These are phyloP conservation scores for Craspedostauros australis DNA, from an alignment of 108 stramenopile species.

Conservation along the genomic window DNA sequence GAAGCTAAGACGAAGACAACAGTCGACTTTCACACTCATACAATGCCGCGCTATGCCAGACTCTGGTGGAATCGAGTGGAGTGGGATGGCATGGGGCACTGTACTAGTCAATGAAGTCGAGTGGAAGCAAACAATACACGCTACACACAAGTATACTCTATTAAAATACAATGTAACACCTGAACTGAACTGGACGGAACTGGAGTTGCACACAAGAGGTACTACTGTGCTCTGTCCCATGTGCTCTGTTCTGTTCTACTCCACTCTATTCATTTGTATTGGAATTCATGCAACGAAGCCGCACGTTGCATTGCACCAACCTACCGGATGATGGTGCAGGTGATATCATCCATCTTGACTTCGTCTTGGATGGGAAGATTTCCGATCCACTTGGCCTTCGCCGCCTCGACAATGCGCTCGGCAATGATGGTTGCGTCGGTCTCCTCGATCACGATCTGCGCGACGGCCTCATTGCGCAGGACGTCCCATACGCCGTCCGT, in stretches of 20 bases:
- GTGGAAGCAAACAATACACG: too few species aligned
- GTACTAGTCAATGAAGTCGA: too few species aligned
- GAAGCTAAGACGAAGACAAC: too few species aligned
- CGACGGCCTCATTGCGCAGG: not conserved
- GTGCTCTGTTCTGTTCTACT: not conserved
- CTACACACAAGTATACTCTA: too few species aligned
- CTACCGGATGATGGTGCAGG: conserved; percentile 2
- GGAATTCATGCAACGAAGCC: not conserved
- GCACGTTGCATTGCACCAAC: not conserved
- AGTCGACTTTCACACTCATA: too few species aligned
- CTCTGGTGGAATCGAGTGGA: too few species aligned
- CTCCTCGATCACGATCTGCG: not conserved
- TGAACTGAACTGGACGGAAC: too few species aligned
- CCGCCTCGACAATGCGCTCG: not conserved
- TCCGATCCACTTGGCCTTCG: conserved; percentile 5
- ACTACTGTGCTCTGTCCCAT: too few species aligned
- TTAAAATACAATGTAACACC: too few species aligned
- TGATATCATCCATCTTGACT: conserved; percentile 18
- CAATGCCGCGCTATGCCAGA: too few species aligned
- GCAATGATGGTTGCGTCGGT: not conserved
- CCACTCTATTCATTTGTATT: not conserved
- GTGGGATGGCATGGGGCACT: too few species aligned
- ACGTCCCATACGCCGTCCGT: conserved; percentile 7
- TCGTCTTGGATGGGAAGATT: conserved; percentile 9
- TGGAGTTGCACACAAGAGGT: too few species aligned